Conservation (phyloP, 768 basidiomycete genomes). For the Leccinellum luteum region DNA sequence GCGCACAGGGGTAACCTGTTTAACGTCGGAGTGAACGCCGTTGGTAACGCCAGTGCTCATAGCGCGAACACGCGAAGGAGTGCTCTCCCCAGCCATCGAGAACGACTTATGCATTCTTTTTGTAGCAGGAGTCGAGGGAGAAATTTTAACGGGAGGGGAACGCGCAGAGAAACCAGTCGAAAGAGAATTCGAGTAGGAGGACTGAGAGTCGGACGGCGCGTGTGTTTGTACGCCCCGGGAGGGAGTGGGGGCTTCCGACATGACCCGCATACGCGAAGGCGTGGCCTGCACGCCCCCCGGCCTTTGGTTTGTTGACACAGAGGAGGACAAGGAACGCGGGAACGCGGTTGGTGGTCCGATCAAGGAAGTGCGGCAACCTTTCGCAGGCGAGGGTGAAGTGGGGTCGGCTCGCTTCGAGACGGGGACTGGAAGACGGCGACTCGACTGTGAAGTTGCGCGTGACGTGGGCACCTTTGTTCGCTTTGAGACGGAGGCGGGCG, state of each 20-base stretch:
- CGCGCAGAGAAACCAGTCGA: constrained; percentile 19
- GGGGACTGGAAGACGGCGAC: constrained; percentile 41
- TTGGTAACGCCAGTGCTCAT: constrained; percentile 16
- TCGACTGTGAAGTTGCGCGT: constrained; percentile 33
- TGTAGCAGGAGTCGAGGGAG: constrained; percentile 40
- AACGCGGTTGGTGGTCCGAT: constrained; percentile 30
- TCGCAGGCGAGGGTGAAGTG: constrained; percentile 27
- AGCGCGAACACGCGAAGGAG: constrained; percentile 15
- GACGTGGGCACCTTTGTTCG: constrained; percentile 39
- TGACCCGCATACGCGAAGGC: constrained; percentile 42
- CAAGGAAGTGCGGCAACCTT: constrained; percentile 27
- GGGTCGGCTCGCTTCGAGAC: constrained; percentile 26
- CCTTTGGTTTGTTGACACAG: constrained; percentile 17
- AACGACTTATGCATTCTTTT: constrained; percentile 23
- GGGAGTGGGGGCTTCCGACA: constrained; percentile 39
- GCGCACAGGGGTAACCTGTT: constrained; percentile 17
- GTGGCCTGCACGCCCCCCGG: constrained; percentile 29
- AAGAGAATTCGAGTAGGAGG: constrained; percentile 20
- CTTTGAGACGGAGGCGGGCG: constrained; percentile 32
- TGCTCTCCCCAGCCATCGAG: constrained; percentile 19
- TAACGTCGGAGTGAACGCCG: constrained; percentile 3
- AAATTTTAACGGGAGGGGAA: constrained; percentile 39
- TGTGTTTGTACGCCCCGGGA: constrained; percentile 26
- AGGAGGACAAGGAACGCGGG: constrained; percentile 16
- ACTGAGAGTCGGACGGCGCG: constrained; percentile 22